Conservation (phyloP, 345 rosid species). For the Citrus reticulata region DNA sequence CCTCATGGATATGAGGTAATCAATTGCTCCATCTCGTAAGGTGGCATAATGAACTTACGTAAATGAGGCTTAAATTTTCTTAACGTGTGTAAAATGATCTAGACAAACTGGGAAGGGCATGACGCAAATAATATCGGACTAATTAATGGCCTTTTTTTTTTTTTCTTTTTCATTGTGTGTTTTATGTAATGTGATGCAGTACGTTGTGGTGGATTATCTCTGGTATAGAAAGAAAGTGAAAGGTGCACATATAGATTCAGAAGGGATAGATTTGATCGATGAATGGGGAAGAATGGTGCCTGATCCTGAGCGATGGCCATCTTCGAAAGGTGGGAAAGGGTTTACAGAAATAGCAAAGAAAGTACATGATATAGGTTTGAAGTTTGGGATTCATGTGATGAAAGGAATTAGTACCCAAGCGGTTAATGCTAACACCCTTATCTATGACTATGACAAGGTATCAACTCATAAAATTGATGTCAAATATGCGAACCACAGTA, state of each 20-base stretch:
- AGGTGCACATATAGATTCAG: constrained; percentile 62
- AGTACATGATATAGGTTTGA: constrained; percentile 77
- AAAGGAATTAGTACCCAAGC: constrained; percentile 88
- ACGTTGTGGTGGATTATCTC: constrained; percentile 88
- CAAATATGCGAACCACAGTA: background rate
- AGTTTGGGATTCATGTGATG: constrained; percentile 91
- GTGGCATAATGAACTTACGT: background rate
- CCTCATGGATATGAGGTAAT: constrained; percentile 77
- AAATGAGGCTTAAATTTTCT: too few relatives aligned
- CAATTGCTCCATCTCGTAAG: background rate
- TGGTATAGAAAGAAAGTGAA: constrained; percentile 78
- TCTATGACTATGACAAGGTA: constrained; percentile 62
- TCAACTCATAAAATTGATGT: background rate
- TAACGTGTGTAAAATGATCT: too few relatives aligned
- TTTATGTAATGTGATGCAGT: constrained; percentile 32
- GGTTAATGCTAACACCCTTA: constrained; percentile 64
- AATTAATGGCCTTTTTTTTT: too few relatives aligned
- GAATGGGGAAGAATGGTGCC: constrained; percentile 87
- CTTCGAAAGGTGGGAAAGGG: constrained; percentile 70
- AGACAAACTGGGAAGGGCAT: too few relatives aligned
- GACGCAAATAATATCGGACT: too few relatives aligned
- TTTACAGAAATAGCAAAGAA: constrained; percentile 63
- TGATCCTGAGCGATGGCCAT: constrained; percentile 85
- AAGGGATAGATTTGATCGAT: constrained; percentile 84
- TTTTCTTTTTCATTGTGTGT: background rate